These are phyloP conservation scores for Astrocystis sublimbata DNA, from an alignment of 495 filamentous ascomycete species.

Conservation along the genomic window DNA sequence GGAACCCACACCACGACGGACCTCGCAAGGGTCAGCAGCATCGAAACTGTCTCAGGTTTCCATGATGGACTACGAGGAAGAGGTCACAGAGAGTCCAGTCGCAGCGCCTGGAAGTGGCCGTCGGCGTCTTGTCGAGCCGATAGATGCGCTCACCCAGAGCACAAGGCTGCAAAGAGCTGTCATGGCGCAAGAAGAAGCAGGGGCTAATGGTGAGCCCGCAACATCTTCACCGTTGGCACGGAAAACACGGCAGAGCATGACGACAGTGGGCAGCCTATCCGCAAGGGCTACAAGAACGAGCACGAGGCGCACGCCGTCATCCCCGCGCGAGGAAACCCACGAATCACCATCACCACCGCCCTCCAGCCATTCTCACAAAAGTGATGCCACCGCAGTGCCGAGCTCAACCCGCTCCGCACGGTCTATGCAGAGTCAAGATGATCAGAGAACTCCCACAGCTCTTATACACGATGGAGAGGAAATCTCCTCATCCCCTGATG, in stretches of 20 bases:
- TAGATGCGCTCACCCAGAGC: conserved; percentile 32
- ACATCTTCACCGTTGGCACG: conserved; percentile 45
- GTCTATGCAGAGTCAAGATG: conserved; percentile 27
- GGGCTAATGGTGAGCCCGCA: conserved; percentile 23
- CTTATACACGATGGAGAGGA: conserved; percentile 21
- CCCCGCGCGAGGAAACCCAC: conserved; percentile 9
- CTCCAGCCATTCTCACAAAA: conserved; percentile 20
- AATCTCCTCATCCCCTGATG: conserved; percentile 32
- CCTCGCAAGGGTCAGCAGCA: conserved; percentile 7
- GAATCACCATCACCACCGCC: conserved; percentile 25
- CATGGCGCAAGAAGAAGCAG: conserved; percentile 27
- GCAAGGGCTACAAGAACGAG: conserved; percentile 21
- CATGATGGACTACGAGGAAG: conserved; percentile 34
- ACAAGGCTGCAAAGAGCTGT: conserved; percentile 36
- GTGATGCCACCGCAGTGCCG: conserved; percentile 19
- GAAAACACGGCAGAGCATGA: conserved; percentile 34
- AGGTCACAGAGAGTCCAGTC: conserved; percentile 50
- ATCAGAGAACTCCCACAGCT: conserved; percentile 18
- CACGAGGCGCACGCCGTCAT: conserved; percentile 15
- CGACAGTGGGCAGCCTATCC: conserved; percentile 22
- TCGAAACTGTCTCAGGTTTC: conserved; percentile 17
- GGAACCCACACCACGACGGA: conserved; percentile 13
- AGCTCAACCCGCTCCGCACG: conserved; percentile 24
- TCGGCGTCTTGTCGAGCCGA: conserved; percentile 33
- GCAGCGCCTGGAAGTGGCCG: conserved; percentile 50